Conservation (phyloP, 768 basidiomycete species). For the Hygrocybe punicea region DNA sequence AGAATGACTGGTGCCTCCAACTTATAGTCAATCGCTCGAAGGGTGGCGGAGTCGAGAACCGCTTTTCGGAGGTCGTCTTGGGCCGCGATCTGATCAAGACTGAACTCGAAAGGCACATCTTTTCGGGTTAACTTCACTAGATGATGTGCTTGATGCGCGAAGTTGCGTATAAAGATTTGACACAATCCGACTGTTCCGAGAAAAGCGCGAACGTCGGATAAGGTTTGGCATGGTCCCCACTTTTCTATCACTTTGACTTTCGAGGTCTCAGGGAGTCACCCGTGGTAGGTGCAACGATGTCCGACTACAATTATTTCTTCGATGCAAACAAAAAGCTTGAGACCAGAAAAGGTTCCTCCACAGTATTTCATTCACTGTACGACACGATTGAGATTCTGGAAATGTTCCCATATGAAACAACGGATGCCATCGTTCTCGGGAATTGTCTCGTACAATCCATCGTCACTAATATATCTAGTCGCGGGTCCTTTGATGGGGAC, state of each 20-base stretch:
- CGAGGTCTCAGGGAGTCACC: slow-evolving; percentile 21
- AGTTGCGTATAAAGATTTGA: not conserved
- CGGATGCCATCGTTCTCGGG: slow-evolving; percentile 28
- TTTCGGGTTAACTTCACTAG: slow-evolving; percentile 34
- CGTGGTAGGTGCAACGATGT: slow-evolving; percentile 38
- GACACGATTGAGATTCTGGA: no score
- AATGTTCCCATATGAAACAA: no score
- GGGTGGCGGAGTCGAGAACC: no score
- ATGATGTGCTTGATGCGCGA: slow-evolving; percentile 30
- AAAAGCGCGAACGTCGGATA: no score
- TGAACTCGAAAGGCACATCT: slow-evolving; percentile 25
- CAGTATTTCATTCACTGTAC: slow-evolving; percentile 16
- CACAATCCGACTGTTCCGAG: not conserved
- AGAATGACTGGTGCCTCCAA: no score
- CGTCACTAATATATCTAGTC: slow-evolving; percentile 25
- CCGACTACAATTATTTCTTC: slow-evolving; percentile 33
- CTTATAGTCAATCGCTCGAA: no score
- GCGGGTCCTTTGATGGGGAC: slow-evolving; percentile 24
- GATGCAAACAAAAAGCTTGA: slow-evolving; percentile 32
- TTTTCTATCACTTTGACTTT: slow-evolving; percentile 17
- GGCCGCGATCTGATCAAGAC: slow-evolving; percentile 10
- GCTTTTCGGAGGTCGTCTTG: no score
- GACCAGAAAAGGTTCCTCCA: slow-evolving; percentile 37
- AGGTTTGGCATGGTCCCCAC: slow-evolving; percentile 17
- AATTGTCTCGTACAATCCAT: slow-evolving; percentile 35